Evolutionary conservation across 2,329 filamentous ascomycete genomes (phyloP).

Genomic region (Geosmithia putterillii): DNA sequence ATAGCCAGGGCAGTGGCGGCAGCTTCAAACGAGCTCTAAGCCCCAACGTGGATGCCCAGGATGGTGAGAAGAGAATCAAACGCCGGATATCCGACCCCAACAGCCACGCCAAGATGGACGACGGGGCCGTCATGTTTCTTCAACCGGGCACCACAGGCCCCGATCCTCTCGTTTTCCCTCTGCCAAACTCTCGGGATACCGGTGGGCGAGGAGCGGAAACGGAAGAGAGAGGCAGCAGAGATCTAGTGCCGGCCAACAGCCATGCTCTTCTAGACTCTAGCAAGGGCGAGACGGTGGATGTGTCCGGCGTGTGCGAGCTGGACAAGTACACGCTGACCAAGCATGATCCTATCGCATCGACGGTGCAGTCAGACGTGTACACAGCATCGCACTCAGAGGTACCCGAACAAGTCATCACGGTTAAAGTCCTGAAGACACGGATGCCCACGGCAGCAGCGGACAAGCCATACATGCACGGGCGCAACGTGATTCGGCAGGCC

Average conservation of each 20-base stretch:
- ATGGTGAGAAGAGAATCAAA: constrained; percentile 31
- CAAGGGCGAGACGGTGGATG: constrained; percentile 32
- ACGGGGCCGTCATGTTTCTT: constrained; percentile 44
- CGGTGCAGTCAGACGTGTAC: constrained; percentile 42
- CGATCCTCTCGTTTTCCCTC: constrained; percentile 38
- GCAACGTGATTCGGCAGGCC: constrained; percentile 45
- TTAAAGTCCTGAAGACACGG: constrained; percentile 48
- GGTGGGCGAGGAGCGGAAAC: neutral
- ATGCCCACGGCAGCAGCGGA: constrained; percentile 21
- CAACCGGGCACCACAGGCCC: constrained; percentile 23
- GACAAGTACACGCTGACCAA: constrained; percentile 44
- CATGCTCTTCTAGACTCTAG: constrained; percentile 40
- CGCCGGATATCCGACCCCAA: constrained; percentile 21
- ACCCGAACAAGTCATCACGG: constrained; percentile 41
- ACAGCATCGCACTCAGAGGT: constrained; percentile 40
- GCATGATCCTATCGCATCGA: constrained; percentile 42
- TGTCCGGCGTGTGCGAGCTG: constrained; percentile 36
- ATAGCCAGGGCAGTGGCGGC: constrained; percentile 25
- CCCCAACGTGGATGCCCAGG: constrained; percentile 20
- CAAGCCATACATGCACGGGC: constrained; percentile 36
- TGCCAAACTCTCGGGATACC: constrained; percentile 25
- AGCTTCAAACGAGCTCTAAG: constrained; percentile 38
- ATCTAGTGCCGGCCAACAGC: constrained; percentile 29
- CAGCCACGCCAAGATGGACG: constrained; percentile 18
- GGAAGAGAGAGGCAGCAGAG: constrained; percentile 26